phyloP scores from a whole-genome alignment of 495 filamentous ascomycete genomes.

The Aspergillus bridgeri region DNA sequence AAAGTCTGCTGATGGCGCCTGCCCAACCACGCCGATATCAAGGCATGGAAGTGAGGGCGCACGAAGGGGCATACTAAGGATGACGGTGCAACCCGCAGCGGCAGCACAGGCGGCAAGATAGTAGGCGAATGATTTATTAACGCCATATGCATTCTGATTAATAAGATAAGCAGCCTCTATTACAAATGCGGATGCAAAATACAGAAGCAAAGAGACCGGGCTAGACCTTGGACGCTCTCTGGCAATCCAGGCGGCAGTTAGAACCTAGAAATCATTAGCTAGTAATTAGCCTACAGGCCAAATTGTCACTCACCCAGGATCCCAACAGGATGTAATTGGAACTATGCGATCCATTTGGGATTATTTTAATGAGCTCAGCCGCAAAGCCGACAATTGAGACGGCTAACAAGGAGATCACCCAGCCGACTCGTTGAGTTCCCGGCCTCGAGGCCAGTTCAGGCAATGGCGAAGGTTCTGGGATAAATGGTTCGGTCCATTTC shows the following conservation, averaged over 20 bases:
- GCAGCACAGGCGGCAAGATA: constrained; percentile 42
- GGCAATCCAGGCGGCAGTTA: constrained; percentile 41
- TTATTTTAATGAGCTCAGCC: constrained; percentile 37
- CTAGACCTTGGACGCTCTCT: constrained; percentile 48
- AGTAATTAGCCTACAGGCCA: not conserved
- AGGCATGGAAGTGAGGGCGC: constrained; percentile 53
- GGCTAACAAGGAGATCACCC: constrained; percentile 38
- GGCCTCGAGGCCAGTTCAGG: constrained; percentile 25
- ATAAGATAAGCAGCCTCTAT: constrained; percentile 38
- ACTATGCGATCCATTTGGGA: constrained; percentile 27
- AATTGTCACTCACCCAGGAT: constrained; percentile 45
- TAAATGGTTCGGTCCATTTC: constrained; percentile 49
- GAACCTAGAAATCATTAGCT: constrained; percentile 30
- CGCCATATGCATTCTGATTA: constrained; percentile 17
- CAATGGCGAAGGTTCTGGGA: constrained; percentile 36
- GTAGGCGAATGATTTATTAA: constrained; percentile 33
- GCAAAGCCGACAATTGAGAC: constrained; percentile 38
- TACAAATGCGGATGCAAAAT: constrained; percentile 33
- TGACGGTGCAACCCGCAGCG: constrained; percentile 42
- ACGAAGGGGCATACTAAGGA: constrained; percentile 71
- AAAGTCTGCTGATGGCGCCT: constrained; percentile 52
- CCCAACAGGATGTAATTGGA: constrained; percentile 29
- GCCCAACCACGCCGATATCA: constrained; percentile 59
- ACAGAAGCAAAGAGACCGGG: constrained; percentile 32
- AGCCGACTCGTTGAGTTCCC: constrained; percentile 26